phyloP scores from a whole-genome alignment of 352 stramenopile genomes.

The Thraustochytrium striatum region DNA sequence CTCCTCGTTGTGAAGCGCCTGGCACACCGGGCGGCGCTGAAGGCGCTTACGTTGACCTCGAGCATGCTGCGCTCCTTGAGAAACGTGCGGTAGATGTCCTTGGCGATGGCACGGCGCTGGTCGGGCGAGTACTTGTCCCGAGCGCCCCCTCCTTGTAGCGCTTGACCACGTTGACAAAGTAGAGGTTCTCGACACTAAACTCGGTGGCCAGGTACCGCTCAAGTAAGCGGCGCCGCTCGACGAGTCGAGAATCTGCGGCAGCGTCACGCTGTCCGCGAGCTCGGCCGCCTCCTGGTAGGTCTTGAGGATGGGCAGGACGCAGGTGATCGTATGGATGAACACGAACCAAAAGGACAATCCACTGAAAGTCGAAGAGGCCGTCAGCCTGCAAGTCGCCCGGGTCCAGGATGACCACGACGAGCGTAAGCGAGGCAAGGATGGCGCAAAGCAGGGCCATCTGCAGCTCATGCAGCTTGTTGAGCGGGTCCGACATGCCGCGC shows the following conservation, averaged over 20 bases:
- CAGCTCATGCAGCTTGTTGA: background rate
- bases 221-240: background rate
- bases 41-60: background rate
- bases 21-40: background rate
- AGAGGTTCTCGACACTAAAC: background rate
- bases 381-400: background rate
- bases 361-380: background rate
- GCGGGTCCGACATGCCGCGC: background rate
- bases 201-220: background rate
- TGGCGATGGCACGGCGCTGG: background rate
- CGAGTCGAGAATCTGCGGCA: background rate
- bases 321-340: background rate
- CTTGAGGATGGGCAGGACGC: background rate
- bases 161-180: background rate
- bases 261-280: background rate
- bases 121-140: background rate
- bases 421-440: background rate
- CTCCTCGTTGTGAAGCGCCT: background rate
- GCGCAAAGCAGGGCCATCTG: background rate
- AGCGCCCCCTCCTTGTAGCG: background rate
- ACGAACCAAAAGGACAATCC: background rate
- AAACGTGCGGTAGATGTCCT: background rate
- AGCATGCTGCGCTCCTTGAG: background rate
- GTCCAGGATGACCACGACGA: background rate
- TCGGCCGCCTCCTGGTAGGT: background rate